Percentiles rank a stretch among this genome's conserved stretches.
Conservation (phyloP, 2,329 filamentous ascomycete species). For the Colletotrichum musae region DNA sequence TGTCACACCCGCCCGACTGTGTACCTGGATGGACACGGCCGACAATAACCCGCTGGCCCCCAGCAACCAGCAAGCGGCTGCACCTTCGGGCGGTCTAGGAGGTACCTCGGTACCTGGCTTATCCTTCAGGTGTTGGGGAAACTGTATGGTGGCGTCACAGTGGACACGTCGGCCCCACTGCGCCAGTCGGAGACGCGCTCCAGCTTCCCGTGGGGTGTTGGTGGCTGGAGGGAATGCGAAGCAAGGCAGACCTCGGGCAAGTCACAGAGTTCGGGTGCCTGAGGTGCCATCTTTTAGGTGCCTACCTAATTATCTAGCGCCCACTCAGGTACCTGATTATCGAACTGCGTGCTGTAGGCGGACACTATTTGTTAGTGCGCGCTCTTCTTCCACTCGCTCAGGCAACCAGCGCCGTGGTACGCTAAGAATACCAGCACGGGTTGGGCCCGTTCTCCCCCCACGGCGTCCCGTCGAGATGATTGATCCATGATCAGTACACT, state of each 20-base stretch:
- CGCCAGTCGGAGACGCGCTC: conserved; percentile 34
- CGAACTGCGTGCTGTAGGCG: no score
- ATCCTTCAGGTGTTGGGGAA: neutral
- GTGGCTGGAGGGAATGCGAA: conserved; percentile 10
- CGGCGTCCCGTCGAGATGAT: neutral
- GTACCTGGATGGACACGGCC: conserved; percentile 20
- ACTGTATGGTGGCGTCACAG: conserved; percentile 30
- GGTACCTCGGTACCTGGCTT: neutral
- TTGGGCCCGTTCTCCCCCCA: no score
- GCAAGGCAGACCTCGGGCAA: no score
- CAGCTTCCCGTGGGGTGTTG: conserved; percentile 33
- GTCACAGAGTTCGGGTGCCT: conserved; percentile 12
- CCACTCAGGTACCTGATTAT: no score
- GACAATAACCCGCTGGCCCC: conserved; percentile 36
- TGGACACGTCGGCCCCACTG: conserved; percentile 29
- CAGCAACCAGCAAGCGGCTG: conserved; percentile 23
- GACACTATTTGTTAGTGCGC: conserved; percentile 1
- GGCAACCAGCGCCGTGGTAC: conserved; percentile 24
- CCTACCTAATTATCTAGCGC: no score
- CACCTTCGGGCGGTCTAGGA: neutral
- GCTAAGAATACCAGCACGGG: conserved; percentile 14
- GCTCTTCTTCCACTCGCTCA: conserved; percentile 14
- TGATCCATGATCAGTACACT: conserved; percentile 23
- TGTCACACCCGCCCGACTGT: conserved; percentile 20
- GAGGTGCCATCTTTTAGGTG: neutral